Percentiles rank a stretch among this genome's conserved stretches.
These are phyloP conservation scores for Lasiosphaeriaceae sp. DNA, from an alignment of 495 filamentous ascomycete species.

Conservation along the genomic window DNA sequence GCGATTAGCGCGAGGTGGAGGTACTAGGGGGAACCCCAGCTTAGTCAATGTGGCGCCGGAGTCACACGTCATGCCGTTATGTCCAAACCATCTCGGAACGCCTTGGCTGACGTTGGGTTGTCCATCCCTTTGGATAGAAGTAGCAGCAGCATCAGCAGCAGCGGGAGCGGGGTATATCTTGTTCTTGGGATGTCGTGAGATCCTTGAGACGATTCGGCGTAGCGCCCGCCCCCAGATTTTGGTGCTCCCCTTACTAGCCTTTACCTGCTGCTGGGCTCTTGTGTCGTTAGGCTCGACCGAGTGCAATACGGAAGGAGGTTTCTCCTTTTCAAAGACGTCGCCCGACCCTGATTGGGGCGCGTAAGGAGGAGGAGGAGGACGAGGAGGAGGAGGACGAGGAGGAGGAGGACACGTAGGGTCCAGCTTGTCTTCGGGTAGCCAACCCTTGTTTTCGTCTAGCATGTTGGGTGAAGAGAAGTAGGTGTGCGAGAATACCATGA, in stretches of 20 bases:
- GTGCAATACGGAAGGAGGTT: background rate
- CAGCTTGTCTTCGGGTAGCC: slow-evolving; percentile 3
- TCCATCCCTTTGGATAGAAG: background rate
- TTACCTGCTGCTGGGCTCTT: slow-evolving; percentile 4
- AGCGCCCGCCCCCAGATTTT: slow-evolving; percentile 6
- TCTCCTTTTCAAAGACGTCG: slow-evolving; percentile 5
- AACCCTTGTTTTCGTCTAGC: background rate
- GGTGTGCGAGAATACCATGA: slow-evolving; percentile 8
- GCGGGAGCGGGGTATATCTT: background rate
- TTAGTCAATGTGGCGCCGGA: slow-evolving; percentile 3
- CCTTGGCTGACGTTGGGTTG: slow-evolving; percentile 1
- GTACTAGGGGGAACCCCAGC: background rate
- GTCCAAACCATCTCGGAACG: slow-evolving; percentile 4
- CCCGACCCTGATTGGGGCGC: slow-evolving; percentile 1
- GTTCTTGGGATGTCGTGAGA: slow-evolving; percentile 8
- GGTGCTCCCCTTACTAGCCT: slow-evolving; percentile 6
- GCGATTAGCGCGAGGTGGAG: background rate
- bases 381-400: no score
- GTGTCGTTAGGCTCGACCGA: slow-evolving; percentile 5
- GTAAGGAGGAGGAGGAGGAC: slow-evolving; percentile 10
- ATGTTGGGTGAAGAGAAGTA: slow-evolving; percentile 3
- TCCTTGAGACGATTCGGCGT: slow-evolving; percentile 5
- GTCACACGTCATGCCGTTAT: slow-evolving; percentile 8
- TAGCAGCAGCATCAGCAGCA: background rate
- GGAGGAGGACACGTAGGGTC: slow-evolving; percentile 2